A percentile compares a stretch with the other conserved stretches of the same genome.
phyloP scores from a whole-genome alignment of 805 yeast genomes.

The Cyberlindnera maclurae region DNA sequence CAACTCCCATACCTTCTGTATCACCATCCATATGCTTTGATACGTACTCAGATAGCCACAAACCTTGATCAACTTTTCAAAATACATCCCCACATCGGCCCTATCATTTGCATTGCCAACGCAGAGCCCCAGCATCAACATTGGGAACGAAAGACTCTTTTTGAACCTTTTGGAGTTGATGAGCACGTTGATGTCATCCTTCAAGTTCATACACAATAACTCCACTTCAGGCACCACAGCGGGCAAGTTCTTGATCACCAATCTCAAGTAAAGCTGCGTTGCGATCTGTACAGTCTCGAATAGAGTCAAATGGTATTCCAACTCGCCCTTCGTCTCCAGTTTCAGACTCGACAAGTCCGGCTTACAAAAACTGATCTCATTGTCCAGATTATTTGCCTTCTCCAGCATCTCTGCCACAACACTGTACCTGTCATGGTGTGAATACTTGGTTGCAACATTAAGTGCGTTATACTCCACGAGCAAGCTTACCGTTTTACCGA shows the following conservation, averaged over 20 bases:
- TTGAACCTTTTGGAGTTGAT: slow-evolving; percentile 41
- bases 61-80: slow-evolving; percentile 19
- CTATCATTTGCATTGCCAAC: slow-evolving; percentile 20
- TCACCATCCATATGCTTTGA: slow-evolving; percentile 28
- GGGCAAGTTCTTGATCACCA: slow-evolving; percentile 42
- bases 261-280: slow-evolving; percentile 46
- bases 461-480: slow-evolving; percentile 11
- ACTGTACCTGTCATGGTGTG: slow-evolving; percentile 13
- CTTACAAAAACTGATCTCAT: too few relatives aligned
- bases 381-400: slow-evolving; percentile 31
- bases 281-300: slow-evolving; percentile 54
- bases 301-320: slow-evolving; percentile 49
- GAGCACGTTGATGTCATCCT: slow-evolving; percentile 44
- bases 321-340: too few relatives aligned
- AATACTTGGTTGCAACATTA: slow-evolving; percentile 4
- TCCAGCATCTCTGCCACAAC: slow-evolving; percentile 13
- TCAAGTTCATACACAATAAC: slow-evolving; percentile 38
- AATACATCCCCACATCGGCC: slow-evolving; percentile 18
- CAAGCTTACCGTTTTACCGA: slow-evolving; percentile 34
- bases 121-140: slow-evolving; percentile 32
- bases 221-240: slow-evolving; percentile 50
- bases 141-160: slow-evolving; percentile 34
- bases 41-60: slow-evolving; percentile 31
- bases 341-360: too few relatives aligned
- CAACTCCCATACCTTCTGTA: slow-evolving; percentile 33